Evolutionary conservation across 768 basidiomycete species (phyloP).

Genomic region (Leccinellum albellum): DNA sequence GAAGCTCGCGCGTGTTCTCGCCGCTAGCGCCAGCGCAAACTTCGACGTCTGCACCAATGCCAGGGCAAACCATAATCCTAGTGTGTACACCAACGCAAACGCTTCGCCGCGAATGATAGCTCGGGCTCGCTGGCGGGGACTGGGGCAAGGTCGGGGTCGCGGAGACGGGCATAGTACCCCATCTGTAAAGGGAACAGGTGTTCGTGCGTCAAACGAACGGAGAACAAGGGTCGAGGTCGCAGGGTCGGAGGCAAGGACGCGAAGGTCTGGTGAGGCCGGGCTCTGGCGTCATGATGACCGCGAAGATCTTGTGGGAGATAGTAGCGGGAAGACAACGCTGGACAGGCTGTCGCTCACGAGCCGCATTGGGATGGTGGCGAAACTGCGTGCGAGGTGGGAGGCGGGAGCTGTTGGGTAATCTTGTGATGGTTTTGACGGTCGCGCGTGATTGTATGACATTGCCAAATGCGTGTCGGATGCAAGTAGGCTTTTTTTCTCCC

Average conservation of each 20-base stretch:
- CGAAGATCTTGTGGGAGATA: background rate
- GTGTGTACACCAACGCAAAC: background rate
- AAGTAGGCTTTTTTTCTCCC: background rate
- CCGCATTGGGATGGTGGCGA: slow-evolving; percentile 19
- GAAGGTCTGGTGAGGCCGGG: background rate
- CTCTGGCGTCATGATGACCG: background rate
- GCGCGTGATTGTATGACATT: background rate
- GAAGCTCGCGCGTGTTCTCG: slow-evolving; percentile 20
- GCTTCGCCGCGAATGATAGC: background rate
- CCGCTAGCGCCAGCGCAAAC: background rate
- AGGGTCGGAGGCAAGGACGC: background rate
- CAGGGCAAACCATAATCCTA: too few species aligned
- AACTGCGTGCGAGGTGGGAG: slow-evolving; percentile 21
- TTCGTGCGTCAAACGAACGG: slow-evolving; percentile 3
- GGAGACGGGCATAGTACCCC: background rate
- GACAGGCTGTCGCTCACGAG: slow-evolving; percentile 1
- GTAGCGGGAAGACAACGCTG: background rate
- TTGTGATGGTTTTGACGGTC: background rate
- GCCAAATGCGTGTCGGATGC: background rate
- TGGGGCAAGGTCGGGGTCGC: background rate
- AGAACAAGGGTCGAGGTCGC: slow-evolving; percentile 8
- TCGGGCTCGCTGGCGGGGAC: background rate
- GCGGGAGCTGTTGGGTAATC: background rate
- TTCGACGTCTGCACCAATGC: too few species aligned
- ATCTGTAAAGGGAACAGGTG: background rate